phyloP scores from a whole-genome alignment of 23 red algal species.

The Gracilariopsis chorda region DNA sequence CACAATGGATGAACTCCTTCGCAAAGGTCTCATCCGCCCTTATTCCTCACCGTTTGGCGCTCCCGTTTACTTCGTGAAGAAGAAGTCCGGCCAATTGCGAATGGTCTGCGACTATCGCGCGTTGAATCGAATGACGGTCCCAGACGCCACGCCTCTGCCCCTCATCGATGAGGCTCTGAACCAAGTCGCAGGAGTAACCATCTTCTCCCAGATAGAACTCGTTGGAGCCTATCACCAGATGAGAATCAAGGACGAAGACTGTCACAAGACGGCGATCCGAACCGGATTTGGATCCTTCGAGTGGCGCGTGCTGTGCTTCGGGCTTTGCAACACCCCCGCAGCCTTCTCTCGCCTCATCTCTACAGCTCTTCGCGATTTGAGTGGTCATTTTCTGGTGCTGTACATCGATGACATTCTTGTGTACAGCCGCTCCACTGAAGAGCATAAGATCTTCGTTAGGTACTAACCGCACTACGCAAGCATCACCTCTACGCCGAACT shows the following conservation, averaged over 20 bases:
- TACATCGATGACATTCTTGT: conserved; percentile 11
- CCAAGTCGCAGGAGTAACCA: background rate
- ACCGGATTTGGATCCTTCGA: conserved; percentile 29
- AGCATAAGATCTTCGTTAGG: background rate
- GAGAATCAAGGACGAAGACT: background rate
- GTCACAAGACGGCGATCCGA: background rate
- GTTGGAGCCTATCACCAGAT: conserved; percentile 12
- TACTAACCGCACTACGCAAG: background rate
- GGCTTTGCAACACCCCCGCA: conserved; percentile 9
- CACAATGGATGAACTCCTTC: background rate
- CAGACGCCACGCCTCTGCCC: background rate
- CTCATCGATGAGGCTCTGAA: conserved; percentile 20
- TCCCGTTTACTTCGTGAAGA: conserved; percentile 13
- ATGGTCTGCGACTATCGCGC: conserved; percentile 24
- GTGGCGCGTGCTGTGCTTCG: conserved; percentile 5
- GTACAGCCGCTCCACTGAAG: background rate
- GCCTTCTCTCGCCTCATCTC: background rate
- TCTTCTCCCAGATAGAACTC: conserved; percentile 33
- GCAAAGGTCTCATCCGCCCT: background rate
- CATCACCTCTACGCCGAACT: background rate
- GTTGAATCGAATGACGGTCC: conserved; percentile 12
- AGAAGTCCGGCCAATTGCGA: background rate
- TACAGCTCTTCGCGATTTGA: background rate
- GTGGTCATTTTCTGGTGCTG: background rate
- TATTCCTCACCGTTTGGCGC: background rate